Evolutionary conservation across 2,329 filamentous ascomycete species (phyloP), one percentile per base, ranked within the genome.

Genomic region (Akanthomyces uredinophilus): DNA sequence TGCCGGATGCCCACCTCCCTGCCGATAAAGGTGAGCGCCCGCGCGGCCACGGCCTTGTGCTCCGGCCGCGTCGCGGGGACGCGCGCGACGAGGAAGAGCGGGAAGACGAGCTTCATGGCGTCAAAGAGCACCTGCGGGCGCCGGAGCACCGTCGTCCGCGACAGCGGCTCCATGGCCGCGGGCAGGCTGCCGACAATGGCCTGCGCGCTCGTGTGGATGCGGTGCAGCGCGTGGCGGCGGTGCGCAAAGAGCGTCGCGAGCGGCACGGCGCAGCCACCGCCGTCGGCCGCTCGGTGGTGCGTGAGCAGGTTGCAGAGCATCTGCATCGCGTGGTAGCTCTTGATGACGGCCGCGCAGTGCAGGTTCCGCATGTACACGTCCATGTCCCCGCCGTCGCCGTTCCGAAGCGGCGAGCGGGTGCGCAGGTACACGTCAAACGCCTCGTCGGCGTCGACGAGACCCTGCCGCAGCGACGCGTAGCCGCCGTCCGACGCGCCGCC

Each of bases 21-120:
- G 5, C 74, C 76, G 39, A 77, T 75, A 24, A 72, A 70, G 3
- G 63, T 50, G 16, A 78, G 64, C 5, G 69, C 67, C 32, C 49
- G 49, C 29, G 66, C 64, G 11, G 76, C 76, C 14, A 65, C 62
- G 2, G 62, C 60, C 27, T 68, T 68, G 49, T 76, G 70, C 35
- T 70, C 68, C 1, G 66, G 61, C 35, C 69, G 67, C n/a, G 70
- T 70, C 4, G 72, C 66, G 3, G 69, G 63, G 7, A 71, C 64
- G 14, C 72, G 60, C 39, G 70, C 73, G 22, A 77, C 66, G 1
- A 70, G 62, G 7, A 70, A 72, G 22, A 77, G 68, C 10, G 76
- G 76, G 72, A 75, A 78, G 18, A 77, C 68, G 32, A 77, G 63
- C 67, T 71, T 73, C 44, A 78, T 61, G 1, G 73, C 74, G 32